Evolutionary conservation across 2,329 filamentous ascomycete species (phyloP).

Genomic region (Talaromyces sp.): DNA sequence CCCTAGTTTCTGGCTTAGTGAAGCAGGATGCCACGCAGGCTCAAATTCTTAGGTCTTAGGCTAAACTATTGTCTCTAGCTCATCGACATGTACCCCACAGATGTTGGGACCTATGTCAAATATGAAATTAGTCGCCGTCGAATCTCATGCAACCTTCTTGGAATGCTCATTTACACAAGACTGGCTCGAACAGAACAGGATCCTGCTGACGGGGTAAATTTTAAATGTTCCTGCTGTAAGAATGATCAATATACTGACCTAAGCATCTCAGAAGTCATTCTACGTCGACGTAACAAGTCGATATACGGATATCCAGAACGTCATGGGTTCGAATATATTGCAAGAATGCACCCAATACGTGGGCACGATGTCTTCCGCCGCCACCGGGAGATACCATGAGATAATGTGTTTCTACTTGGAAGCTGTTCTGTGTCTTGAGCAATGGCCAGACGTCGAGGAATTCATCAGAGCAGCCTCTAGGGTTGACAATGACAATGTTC

Average conservation of each 20-base stretch:
- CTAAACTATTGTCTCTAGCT: slow-evolving; percentile 40
- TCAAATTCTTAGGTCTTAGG: no score
- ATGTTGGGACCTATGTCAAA: slow-evolving; percentile 17
- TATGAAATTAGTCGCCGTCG: slow-evolving; percentile 54
- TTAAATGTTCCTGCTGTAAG: not conserved
- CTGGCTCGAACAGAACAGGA: slow-evolving; percentile 46
- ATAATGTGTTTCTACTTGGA: slow-evolving; percentile 8
- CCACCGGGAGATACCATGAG: not conserved
- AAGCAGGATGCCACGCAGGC: no score
- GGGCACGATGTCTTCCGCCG: not conserved
- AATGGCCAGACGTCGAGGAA: not conserved
- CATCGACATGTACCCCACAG: slow-evolving; percentile 33
- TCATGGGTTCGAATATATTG: not conserved
- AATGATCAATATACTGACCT: not conserved
- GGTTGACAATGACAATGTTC: not conserved
- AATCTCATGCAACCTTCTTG: slow-evolving; percentile 68
- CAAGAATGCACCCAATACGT: not conserved
- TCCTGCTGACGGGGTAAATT: slow-evolving; percentile 33
- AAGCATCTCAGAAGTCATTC: not conserved
- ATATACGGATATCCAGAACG: not conserved
- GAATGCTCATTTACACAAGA: slow-evolving; percentile 41
- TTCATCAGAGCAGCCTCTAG: not conserved
- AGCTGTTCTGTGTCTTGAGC: not conserved
- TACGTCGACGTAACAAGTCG: not conserved
- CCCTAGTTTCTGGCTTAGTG: no score